These are phyloP conservation scores for Pestalotiopsis sp. DNA, from an alignment of 2,329 filamentous ascomycete species.

Conservation along the genomic window DNA sequence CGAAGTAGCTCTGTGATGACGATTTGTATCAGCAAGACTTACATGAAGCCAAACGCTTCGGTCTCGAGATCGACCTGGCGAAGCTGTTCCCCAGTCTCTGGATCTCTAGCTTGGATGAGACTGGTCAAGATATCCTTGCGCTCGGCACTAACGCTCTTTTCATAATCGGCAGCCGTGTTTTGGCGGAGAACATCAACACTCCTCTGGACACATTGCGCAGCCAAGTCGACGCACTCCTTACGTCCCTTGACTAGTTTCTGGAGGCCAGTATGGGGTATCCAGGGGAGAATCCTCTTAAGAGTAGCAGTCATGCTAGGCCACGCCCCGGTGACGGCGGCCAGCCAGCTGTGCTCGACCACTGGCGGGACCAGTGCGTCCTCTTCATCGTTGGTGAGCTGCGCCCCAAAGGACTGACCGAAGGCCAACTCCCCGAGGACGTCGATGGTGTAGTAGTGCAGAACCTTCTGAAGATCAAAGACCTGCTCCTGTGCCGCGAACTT, in stretches of 20 bases:
- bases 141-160: background rate
- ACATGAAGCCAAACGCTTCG: conserved; percentile 10
- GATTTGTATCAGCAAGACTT: background rate
- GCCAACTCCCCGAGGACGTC: conserved; percentile 6
- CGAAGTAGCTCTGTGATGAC: too few species aligned
- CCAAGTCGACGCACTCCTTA: background rate
- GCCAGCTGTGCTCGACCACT: conserved; percentile 7
- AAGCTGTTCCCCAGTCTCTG: background rate
- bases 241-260: background rate
- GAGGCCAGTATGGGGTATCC: background rate
- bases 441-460: conserved; percentile 8
- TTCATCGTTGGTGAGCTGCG: conserved; percentile 2
- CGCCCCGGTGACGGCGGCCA: background rate
- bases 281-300: background rate
- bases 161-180: background rate
- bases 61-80: conserved; percentile 2
- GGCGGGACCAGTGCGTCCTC: background rate
- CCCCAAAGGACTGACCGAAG: background rate
- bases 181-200: background rate
- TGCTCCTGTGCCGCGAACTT: background rate
- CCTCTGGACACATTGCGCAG: background rate
- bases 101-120: conserved; percentile 1
- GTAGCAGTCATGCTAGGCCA: background rate
- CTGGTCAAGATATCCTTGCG: conserved; percentile 5
- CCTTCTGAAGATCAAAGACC: background rate